phyloP scores from a whole-genome alignment of 139 green algal genomes.

The Pleodorina starrii region DNA sequence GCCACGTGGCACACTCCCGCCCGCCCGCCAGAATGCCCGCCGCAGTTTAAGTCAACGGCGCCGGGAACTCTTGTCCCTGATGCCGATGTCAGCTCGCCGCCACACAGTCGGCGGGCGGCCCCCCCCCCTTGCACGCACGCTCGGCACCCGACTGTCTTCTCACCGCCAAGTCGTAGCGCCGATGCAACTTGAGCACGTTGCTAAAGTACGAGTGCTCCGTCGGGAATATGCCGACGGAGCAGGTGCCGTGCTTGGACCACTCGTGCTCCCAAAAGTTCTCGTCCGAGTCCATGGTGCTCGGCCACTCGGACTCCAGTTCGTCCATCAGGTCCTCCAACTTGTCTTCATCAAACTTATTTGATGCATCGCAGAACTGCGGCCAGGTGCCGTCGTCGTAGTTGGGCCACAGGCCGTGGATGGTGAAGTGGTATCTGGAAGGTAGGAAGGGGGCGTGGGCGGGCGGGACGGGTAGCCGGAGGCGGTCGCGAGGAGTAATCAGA shows the following conservation, averaged over 20 bases:
- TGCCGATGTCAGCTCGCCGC: too few species aligned
- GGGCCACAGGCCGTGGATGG: constrained; percentile 86
- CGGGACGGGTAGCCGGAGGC: neutral
- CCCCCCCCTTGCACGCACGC: too few species aligned
- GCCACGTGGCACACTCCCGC: neutral
- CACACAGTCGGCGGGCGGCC: too few species aligned
- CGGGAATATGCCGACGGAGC: constrained; percentile 61
- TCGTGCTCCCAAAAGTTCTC: constrained; percentile 73
- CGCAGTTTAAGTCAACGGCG: neutral
- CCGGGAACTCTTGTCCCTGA: neutral
- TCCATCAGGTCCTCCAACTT: constrained; percentile 43
- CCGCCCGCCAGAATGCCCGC: neutral
- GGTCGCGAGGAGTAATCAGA: neutral
- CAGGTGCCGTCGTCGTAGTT: constrained; percentile 73
- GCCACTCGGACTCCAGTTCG: constrained; percentile 57
- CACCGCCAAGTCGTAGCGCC: constrained; percentile 65
- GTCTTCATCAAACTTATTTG: constrained; percentile 47
- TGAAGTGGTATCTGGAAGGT: constrained; percentile 71
- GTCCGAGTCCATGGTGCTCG: constrained; percentile 39
- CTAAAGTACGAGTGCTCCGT: constrained; percentile 70
- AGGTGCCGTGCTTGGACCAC: constrained; percentile 80
- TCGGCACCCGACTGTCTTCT: neutral
- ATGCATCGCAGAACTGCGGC: constrained; percentile 71
- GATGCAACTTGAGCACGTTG: constrained; percentile 65
- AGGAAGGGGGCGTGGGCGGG: neutral